A percentile compares a stretch with the other conserved stretches of the same genome.
phyloP scores from a whole-genome alignment of 208 protist species.

The Leptomonas seymouri region DNA sequence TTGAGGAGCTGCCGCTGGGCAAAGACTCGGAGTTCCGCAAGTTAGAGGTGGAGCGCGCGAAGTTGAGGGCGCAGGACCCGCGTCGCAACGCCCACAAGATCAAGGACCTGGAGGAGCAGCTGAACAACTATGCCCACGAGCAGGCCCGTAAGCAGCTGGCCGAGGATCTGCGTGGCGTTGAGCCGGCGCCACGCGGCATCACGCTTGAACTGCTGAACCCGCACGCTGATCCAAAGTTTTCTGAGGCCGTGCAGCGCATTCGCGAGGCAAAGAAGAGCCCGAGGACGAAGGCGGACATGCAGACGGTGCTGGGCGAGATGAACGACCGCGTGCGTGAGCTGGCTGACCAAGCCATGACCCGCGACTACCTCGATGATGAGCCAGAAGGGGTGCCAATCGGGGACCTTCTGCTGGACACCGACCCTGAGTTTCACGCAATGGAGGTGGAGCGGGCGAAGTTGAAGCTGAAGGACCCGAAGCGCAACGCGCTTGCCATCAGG shows the following conservation, averaged over 20 bases:
- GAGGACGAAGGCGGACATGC: conserved; percentile 29
- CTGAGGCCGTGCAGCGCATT: conserved; percentile 45
- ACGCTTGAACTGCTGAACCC: conserved; percentile 59
- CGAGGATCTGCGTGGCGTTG: conserved; percentile 60
- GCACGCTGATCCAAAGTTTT: conserved; percentile 65
- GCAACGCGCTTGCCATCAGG: conserved; percentile 46
- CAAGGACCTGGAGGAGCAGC: conserved; percentile 60
- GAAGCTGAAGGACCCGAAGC: conserved; percentile 63
- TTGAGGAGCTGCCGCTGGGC: conserved; percentile 62
- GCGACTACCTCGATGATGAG: conserved; percentile 69
- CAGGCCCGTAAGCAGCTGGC: conserved; percentile 63
- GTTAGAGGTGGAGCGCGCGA: conserved; percentile 67
- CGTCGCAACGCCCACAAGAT: conserved; percentile 55
- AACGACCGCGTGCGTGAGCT: conserved; percentile 59
- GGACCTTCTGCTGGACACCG: conserved; percentile 51
- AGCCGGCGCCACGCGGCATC: conserved; percentile 54
- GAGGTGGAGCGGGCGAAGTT: conserved; percentile 76
- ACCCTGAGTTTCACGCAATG: conserved; percentile 57
- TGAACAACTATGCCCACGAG: conserved; percentile 70
- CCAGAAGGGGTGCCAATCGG: conserved; percentile 70
- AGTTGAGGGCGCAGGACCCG: conserved; percentile 68
- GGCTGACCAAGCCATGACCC: conserved; percentile 46
- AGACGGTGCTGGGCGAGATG: conserved; percentile 48
- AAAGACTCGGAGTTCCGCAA: conserved; percentile 65
- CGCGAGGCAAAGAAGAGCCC: conserved; percentile 50